phyloP scores from a whole-genome alignment of 2,329 filamentous ascomycete species.

The Lasiodiplodia theobromae region DNA sequence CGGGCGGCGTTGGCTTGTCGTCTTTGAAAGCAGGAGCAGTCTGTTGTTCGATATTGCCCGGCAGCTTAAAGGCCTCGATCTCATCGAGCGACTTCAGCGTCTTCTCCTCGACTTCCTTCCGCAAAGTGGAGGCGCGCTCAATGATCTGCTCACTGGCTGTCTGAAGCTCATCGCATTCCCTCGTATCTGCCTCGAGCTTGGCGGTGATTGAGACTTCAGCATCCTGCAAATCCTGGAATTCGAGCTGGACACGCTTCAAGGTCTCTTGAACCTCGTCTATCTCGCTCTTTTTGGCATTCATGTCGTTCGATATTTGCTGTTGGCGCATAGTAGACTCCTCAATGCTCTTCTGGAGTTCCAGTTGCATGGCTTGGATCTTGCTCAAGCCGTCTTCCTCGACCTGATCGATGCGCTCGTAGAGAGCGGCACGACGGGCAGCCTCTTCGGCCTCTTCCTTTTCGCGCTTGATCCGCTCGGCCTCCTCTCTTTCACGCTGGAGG shows the following conservation, averaged over 20 bases:
- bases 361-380: background rate
- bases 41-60: background rate
- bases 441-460: conserved; percentile 17
- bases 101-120: conserved; percentile 13
- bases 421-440: background rate
- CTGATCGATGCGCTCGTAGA: background rate
- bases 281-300: background rate
- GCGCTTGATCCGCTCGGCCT: background rate
- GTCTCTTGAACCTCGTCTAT: background rate
- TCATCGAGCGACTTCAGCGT: background rate
- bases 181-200: background rate
- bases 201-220: background rate
- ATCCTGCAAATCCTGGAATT: conserved; percentile 3
- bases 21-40: background rate
- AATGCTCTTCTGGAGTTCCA: background rate
- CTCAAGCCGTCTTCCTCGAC: conserved; percentile 10
- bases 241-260: background rate
- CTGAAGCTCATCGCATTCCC: conserved; percentile 14
- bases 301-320: background rate
- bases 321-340: background rate
- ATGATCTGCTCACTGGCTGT: conserved; percentile 10
- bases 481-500: background rate
- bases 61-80: background rate
- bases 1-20: background rate
- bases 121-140: conserved; percentile 8